Evolutionary conservation across 345 rosid genomes (phyloP), one percentile per base, ranked within the genome.

Genomic region (Excoecaria cochinchinensis): DNA sequence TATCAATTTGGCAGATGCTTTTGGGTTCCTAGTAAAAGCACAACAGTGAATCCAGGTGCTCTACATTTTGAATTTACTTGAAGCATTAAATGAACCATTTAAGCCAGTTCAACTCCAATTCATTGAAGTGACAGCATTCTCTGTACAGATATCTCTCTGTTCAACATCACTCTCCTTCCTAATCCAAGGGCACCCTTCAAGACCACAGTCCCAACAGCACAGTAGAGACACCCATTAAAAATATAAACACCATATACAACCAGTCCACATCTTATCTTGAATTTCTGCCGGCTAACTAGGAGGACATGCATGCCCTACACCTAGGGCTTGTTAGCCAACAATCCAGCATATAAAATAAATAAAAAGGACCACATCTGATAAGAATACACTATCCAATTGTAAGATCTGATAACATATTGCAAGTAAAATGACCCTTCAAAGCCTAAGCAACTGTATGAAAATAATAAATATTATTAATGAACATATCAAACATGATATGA

Each of bases 181-280:
- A 31, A 31, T 31, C 31, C 31, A 0, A 31, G 48, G 48, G 48
- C 10, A 53, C 6, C 58, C 58, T 31, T 60, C 19, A 61, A 31
- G 3, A 61, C 14, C 66, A 6, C 15, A 8, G 1, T 21, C 42
- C 9, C 53, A 36, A 39, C 50, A 21, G 6, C 22, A 42, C 63
- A 57, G 16, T 0, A 25, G 53, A 58, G 42, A 40, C 24, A 24
- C 25, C 22, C 5, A n/a, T 21, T 64, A 51, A 15, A 64, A 15
- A 64, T 14, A 46, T 19, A 42, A 15, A 31, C 13, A 64, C 58
- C 60, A 47, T 22, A 61, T 39, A 24, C 22, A 6, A 60, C 61
- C 68, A 69, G 61, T 69, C 67, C 72, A 10, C 48, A 24, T 75
- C 59, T 46, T 50, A 64, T 36, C 17, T 38, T 47, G n/a, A 69